Conservation (phyloP, 2,329 filamentous ascomycete species). For the Ploettnerulaceae sp. region DNA sequence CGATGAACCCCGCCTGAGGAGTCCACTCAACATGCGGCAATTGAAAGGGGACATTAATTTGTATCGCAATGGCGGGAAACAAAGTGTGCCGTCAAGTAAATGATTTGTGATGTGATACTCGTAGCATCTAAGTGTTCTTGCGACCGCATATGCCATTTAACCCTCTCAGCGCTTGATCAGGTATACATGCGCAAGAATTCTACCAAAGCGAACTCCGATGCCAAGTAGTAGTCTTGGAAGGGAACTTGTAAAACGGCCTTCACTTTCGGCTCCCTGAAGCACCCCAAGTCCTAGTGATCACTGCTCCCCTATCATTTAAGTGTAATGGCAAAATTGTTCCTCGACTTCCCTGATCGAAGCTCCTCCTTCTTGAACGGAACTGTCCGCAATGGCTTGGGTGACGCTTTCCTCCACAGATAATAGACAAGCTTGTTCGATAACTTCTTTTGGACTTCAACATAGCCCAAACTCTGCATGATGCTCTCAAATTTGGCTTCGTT, state of each 20-base stretch:
- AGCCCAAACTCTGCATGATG: conserved; percentile 78
- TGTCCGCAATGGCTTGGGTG: conserved; percentile 21
- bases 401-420: conserved; percentile 66
- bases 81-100: too few species aligned
- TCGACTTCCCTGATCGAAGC: conserved; percentile 64
- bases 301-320: conserved; percentile 40
- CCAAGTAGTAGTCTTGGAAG: too few species aligned
- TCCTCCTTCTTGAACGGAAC: conserved; percentile 65
- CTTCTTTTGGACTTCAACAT: conserved; percentile 60
- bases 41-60: too few species aligned
- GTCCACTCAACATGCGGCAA: too few species aligned
- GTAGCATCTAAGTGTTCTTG: too few species aligned
- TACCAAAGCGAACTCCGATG: not conserved
- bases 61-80: too few species aligned
- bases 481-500: conserved; percentile 61
- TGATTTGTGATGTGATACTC: too few species aligned
- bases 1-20: too few species aligned
- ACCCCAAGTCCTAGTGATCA: not conserved
- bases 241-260: too few species aligned
- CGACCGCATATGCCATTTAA: too few species aligned
- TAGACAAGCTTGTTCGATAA: conserved; percentile 80
- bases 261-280: too few species aligned
- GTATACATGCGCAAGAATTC: conserved; percentile 1
- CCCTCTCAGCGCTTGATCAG: conserved; percentile 30
- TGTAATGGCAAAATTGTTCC: conserved; percentile 90